phyloP scores from a whole-genome alignment of 2,329 filamentous ascomycete genomes.

The Myriosclerotinia curreyana region DNA sequence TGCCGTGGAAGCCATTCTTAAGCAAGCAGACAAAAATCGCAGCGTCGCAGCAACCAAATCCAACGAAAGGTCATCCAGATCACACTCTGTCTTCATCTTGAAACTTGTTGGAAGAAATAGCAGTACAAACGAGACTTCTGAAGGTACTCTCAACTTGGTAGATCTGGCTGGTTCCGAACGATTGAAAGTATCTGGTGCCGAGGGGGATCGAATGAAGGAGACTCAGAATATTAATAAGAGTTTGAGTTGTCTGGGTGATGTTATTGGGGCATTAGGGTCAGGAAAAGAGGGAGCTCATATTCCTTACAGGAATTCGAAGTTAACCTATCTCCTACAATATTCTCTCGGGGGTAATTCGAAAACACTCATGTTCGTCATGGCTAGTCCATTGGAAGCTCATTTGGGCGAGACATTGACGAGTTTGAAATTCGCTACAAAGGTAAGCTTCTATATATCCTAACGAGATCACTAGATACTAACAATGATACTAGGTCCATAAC shows the following conservation, averaged over 20 bases:
- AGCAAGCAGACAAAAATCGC: constrained; percentile 77
- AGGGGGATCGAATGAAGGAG: constrained; percentile 84
- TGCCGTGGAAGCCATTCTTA: constrained; percentile 76
- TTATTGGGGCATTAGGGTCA: constrained; percentile 87
- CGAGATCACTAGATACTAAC: constrained; percentile 26
- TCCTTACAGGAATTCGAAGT: constrained; percentile 93
- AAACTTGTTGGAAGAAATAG: constrained; percentile 69
- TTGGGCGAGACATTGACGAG: constrained; percentile 91
- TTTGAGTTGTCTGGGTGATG: constrained; percentile 86
- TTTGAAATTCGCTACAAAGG: constrained; percentile 93
- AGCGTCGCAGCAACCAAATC: constrained; percentile 96
- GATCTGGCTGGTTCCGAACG: constrained; percentile 93
- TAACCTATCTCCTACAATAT: constrained; percentile 93
- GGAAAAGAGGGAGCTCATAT: constrained; percentile 76
- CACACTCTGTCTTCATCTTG: constrained; percentile 94
- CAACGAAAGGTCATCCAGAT: constrained; percentile 90
- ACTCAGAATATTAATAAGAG: constrained; percentile 98
- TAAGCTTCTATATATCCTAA: constrained; percentile 42
- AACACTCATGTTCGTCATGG: constrained; percentile 99
- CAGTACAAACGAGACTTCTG: constrained; percentile 74
- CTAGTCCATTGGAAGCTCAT: constrained; percentile 86
- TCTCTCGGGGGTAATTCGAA: constrained; percentile 93
- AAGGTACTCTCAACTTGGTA: constrained; percentile 92
- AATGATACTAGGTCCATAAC: constrained; percentile 63
- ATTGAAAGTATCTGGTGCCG: constrained; percentile 79